Conservation (phyloP, 2,329 filamentous ascomycete species). For the Hymenoscyphus albidus region DNA sequence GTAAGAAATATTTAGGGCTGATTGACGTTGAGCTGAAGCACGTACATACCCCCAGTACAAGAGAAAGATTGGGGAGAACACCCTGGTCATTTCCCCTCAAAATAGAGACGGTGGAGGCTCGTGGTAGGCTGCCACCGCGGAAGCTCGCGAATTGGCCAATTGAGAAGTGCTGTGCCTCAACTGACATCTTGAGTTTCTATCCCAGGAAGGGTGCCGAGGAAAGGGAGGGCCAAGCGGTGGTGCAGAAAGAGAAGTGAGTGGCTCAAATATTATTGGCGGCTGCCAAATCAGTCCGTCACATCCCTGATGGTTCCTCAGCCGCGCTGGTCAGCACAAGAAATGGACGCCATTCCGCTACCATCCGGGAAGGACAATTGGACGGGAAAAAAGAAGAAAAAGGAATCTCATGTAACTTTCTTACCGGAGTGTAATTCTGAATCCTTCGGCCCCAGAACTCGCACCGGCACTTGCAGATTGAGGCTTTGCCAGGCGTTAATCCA, state of each 20-base stretch:
- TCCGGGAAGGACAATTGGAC: not conserved
- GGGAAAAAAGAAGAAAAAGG: not conserved
- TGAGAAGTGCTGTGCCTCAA: not conserved
- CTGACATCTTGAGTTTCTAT: not conserved
- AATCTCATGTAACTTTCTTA: not conserved
- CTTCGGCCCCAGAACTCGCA: not conserved
- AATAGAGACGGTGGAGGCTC: slow-evolving; percentile 6
- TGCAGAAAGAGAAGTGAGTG: not conserved
- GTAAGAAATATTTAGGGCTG: slow-evolving; percentile 7
- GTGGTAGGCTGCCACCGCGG: not conserved
- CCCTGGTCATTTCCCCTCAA: slow-evolving; percentile 6
- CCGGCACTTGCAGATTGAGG: not conserved
- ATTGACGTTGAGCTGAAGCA: slow-evolving; percentile 7
- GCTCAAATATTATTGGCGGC: not conserved
- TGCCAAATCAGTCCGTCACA: not conserved
- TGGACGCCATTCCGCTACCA: not conserved
- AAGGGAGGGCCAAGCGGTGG: not conserved
- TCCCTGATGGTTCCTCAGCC: not conserved
- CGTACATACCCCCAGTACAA: not conserved
- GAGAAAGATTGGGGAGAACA: not conserved
- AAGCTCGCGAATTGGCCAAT: slow-evolving; percentile 19
- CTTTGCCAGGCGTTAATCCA: not conserved
- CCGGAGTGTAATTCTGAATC: not conserved
- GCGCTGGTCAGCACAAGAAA: not conserved
- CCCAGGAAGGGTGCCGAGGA: not conserved